These are phyloP conservation scores for Dicorynia guianensis DNA, from an alignment of 306 rosid genomes.

Conservation along the genomic window DNA sequence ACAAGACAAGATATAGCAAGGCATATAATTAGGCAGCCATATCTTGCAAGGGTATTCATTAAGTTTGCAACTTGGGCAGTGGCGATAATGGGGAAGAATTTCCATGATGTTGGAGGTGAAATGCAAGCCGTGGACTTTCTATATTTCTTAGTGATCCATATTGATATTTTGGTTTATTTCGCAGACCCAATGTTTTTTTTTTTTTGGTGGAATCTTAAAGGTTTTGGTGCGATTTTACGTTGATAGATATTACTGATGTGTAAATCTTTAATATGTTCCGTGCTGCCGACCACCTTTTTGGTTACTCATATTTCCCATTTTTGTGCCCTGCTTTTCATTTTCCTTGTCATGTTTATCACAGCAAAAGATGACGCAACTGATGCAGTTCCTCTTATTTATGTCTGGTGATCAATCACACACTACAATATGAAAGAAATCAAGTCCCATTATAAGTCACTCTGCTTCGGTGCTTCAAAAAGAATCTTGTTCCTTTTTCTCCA, in stretches of 20 bases:
- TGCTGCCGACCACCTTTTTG: constrained; percentile 38
- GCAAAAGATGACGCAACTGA: constrained; percentile 2
- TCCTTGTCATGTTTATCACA: constrained; percentile 1
- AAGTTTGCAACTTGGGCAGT: constrained; percentile 33
- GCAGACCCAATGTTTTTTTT: neutral
- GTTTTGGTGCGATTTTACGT: neutral
- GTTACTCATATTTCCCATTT: neutral
- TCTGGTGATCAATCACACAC: constrained; percentile 1
- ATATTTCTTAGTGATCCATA: constrained; percentile 15
- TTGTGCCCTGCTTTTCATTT: neutral
- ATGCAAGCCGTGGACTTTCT: neutral
- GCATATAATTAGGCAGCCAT: constrained; percentile 2
- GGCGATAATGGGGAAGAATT: constrained; percentile 35
- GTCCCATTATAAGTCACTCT: constrained; percentile 11
- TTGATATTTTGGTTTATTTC: constrained; percentile 33
- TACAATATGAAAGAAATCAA: neutral
- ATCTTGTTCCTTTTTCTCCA: constrained; percentile 30
- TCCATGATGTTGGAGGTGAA: neutral
- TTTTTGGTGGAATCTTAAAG: neutral
- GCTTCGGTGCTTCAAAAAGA: constrained; percentile 25
- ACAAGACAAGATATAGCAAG: constrained; percentile 40
- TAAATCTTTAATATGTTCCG: constrained; percentile 23
- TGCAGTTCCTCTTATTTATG: constrained; percentile 5
- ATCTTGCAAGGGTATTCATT: neutral
- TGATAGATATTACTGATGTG: neutral